Evolutionary conservation across 768 basidiomycete genomes (phyloP).

Genomic region (Tulasnella sp.): DNA sequence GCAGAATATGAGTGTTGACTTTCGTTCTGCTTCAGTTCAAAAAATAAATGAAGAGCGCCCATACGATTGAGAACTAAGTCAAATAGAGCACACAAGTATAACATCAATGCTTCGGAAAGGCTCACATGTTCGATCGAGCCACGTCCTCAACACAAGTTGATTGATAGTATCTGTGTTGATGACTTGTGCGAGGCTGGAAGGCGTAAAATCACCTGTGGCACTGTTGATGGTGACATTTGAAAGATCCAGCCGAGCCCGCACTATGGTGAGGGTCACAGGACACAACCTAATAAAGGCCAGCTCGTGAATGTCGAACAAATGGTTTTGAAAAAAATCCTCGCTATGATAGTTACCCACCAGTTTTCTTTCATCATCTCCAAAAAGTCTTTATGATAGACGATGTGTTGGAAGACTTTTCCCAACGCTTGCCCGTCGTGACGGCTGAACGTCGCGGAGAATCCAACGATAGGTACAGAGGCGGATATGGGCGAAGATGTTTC

Average conservation of each 20-base stretch:
- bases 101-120: conserved; percentile 1
- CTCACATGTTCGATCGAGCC: conserved; percentile 77
- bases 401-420: conserved; percentile 76
- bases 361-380: conserved; percentile 84
- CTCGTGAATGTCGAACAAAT: too few species aligned
- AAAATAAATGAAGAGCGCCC: neutral
- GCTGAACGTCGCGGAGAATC: conserved; percentile 91
- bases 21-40: conserved; percentile 40
- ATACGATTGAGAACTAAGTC: neutral
- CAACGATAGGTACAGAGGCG: conserved; percentile 60
- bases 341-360: conserved; percentile 46
- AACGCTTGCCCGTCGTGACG: conserved; percentile 85
- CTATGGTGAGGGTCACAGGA: conserved; percentile 73
- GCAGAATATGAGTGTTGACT: conserved; percentile 88
- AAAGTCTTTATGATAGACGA: conserved; percentile 89
- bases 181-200: conserved; percentile 63
- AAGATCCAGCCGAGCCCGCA: conserved; percentile 63
- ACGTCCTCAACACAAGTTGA: conserved; percentile 63
- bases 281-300: conserved; percentile 59
- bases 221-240: conserved; percentile 53
- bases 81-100: neutral
- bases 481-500: conserved; percentile 27
- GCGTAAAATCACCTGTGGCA: conserved; percentile 68
- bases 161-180: conserved; percentile 75
- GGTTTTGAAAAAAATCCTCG: too few species aligned